These are phyloP conservation scores for Phialophora tarda DNA, from an alignment of 2,329 filamentous ascomycete genomes.

Conservation along the genomic window DNA sequence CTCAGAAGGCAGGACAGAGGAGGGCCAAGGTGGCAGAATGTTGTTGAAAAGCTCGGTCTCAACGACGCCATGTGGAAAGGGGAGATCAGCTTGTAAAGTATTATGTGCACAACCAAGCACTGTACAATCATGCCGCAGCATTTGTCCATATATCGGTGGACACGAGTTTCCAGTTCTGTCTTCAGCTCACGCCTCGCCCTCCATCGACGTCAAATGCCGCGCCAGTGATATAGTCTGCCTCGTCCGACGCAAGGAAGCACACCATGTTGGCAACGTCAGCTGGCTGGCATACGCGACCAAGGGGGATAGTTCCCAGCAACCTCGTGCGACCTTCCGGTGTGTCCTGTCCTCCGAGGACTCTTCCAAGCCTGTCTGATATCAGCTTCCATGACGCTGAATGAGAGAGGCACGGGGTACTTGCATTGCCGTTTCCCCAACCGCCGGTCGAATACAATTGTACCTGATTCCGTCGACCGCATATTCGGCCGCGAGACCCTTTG, in stretches of 20 bases:
- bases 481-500: conserved; percentile 33
- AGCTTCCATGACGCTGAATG: neutral
- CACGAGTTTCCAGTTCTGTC: neutral
- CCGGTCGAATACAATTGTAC: conserved; percentile 34
- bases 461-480: conserved; percentile 32
- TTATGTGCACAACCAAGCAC: conserved; percentile 6
- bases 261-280: conserved; percentile 42
- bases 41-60: conserved; percentile 83
- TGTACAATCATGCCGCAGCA: conserved; percentile 25
- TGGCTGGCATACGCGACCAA: conserved; percentile 37
- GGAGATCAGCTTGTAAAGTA: conserved; percentile 74
- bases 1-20: conserved; percentile 88
- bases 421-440: conserved; percentile 35
- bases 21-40: conserved; percentile 84
- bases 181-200: conserved; percentile 38
- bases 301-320: conserved; percentile 33
- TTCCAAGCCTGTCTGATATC: conserved; percentile 7
- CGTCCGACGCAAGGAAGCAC: conserved; percentile 38
- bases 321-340: conserved; percentile 27
- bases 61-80: conserved; percentile 87
- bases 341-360: conserved; percentile 28
- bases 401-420: conserved; percentile 2
- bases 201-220: conserved; percentile 40
- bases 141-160: neutral
- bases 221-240: conserved; percentile 39